Base-by-base conservation (phyloP, 2,329 filamentous ascomycete genomes). In the Scedosporium boydii region DNA sequence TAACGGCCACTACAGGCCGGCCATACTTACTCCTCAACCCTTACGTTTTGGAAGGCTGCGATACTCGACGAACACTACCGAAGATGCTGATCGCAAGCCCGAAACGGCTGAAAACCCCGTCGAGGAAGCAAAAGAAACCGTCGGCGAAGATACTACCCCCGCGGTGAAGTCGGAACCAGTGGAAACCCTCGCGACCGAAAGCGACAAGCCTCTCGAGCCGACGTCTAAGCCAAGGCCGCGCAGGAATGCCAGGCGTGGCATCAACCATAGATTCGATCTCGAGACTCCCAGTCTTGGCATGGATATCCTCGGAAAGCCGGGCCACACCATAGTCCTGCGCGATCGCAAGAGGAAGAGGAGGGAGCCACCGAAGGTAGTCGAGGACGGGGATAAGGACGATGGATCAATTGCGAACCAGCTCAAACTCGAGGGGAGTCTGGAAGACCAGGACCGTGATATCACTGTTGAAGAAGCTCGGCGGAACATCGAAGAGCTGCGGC, bases 401-500 rank as follows among this genome's bases (percentile, higher is more conserved):
- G 41, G 29, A 2, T 62, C 64, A 12, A 10, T 27, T 58, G 48
- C 53, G 6, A 58, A 57, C 23, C 66, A 68, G 3, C 57, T 74
- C 1, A 69, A 73, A 16, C 72, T 78, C 64, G 67, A 74, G 61
- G 66, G 67, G 18, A 51, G 76, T 5, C 62, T 76, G 3, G 65
- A 70, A 1, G 66, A 68, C 9, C 67, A 73, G 34, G 66, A 64
- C 2, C 65, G 65, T 3, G 68, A 71, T 2, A 64, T 70, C 1
- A 69, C 66, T 1, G 59, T 65, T 2, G 69, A 75, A 18, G 77
- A 82, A 51, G 70, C 78, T 1, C 68, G 74, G 58, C 68, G 70
- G 3, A 80, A 82, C 63, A 78, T 86, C 18, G 72, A 83, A 38
- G 77, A 77, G 62, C 67, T 85, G 41, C 75, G 75, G 44, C 83